Percentiles rank a stretch among this genome's conserved stretches.
Conservation (phyloP, 495 filamentous ascomycete genomes). For the Oidiodendron maius region DNA sequence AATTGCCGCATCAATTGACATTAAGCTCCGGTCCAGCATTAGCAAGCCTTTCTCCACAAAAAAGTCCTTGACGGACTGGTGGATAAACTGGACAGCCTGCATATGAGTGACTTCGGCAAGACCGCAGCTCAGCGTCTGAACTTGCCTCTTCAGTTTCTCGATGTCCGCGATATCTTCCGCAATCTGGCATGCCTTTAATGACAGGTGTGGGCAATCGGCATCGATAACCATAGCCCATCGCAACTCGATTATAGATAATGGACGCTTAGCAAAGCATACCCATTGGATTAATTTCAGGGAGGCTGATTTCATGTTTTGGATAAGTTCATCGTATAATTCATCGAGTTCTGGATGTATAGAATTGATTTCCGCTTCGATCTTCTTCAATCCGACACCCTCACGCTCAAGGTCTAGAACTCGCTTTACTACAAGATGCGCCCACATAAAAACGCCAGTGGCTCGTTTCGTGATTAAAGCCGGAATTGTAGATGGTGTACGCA, state of each 20-base stretch:
- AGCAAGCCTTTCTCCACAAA: constrained; percentile 11
- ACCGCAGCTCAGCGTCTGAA: constrained; percentile 25
- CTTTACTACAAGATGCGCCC: constrained; percentile 24
- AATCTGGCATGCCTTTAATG: constrained; percentile 9
- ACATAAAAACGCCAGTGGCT: constrained; percentile 28
- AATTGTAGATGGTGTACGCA: background rate
- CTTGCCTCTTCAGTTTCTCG: constrained; percentile 20
- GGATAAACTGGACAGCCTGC: constrained; percentile 30
- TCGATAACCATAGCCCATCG: constrained; percentile 26
- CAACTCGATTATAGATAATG: constrained; percentile 25
- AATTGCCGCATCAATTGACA: background rate
- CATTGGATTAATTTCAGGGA: constrained; percentile 27
- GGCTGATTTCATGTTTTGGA: constrained; percentile 7
- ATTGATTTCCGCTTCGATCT: constrained; percentile 13
- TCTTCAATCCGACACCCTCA: constrained; percentile 8
- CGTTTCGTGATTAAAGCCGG: constrained; percentile 16
- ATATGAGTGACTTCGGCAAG: constrained; percentile 22
- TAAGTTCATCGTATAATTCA: constrained; percentile 24
- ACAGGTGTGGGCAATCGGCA: constrained; percentile 6
- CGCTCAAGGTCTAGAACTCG: constrained; percentile 9
- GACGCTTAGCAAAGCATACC: constrained; percentile 26
- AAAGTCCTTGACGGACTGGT: constrained; percentile 35
- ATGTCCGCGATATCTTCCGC: constrained; percentile 9
- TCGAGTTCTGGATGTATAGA: constrained; percentile 22
- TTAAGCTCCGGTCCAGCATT: background rate